Base-by-base conservation (phyloP, 495 filamentous ascomycete species). In the Hyaloscypha variabilis region DNA sequence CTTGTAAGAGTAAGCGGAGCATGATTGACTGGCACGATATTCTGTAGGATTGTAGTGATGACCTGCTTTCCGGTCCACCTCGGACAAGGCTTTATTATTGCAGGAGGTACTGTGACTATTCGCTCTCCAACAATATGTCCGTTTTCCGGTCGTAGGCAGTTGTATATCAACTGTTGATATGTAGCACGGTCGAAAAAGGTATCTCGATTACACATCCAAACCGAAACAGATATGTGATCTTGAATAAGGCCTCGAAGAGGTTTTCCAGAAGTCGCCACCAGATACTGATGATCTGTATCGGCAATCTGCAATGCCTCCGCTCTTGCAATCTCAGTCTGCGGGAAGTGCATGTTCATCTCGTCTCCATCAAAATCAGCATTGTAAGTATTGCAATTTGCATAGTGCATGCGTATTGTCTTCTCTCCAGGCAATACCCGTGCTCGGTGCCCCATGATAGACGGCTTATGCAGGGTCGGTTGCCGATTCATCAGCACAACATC, bases 261-360 rank as follows among this genome's bases (percentile, higher is more conserved):
- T 70, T 97, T 96, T 36, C 96, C 96, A 6, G 93, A 92, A 2
- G 96, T 99, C 13, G 88, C 91, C 62, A 93, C 94, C 55, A 98
- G 88, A 75, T 99, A 99, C 70, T 99, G 96, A 72, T 96, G 91
- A 74, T 99, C 94, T 19, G 96, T 97, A 75, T 97, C 94, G 11
- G 96, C 95, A 70, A 99, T 88, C 73, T 90, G 88, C 59, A 93
- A 81, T 3, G 95, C 95, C 77, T 99, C 96, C 3, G 93, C 88
- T 64, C 95, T 84, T 26, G 94, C 96, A 72, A 97, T 81, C 74
- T 97, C 96, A 70, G 96, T 97, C 69, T 99, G 96, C 11, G 96
- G 96, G 73, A 99, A 97, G 75, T 99, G 96, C 95, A 99, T 96
- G 75, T 99, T 99, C 96, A 99, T 99, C 78, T 99, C 96, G 71